Percentiles rank a stretch among this genome's conserved stretches.
phyloP scores from a whole-genome alignment of 345 rosid genomes.

The Citrus glauca region DNA sequence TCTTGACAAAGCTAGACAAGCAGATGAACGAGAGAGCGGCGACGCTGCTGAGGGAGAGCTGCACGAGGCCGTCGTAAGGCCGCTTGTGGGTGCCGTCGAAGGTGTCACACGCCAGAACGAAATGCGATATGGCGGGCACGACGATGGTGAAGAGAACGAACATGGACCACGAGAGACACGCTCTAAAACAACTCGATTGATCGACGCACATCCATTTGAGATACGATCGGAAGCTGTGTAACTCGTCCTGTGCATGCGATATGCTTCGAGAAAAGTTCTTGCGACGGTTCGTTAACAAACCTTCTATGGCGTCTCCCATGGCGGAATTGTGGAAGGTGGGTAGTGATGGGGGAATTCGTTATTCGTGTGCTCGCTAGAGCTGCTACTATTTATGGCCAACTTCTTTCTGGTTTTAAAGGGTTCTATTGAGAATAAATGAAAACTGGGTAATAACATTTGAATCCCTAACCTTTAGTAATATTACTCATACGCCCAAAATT shows the following conservation, averaged over 20 bases:
- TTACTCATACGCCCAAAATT: rapidly evolving
- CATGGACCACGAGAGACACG: slow-evolving; percentile 71
- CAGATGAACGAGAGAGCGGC: slow-evolving; percentile 71
- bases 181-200: slow-evolving; percentile 54
- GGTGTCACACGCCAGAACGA: slow-evolving; percentile 67
- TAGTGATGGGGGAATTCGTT: too few species aligned
- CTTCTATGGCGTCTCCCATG: slow-evolving; percentile 37
- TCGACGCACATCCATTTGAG: slow-evolving; percentile 90
- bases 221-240: slow-evolving; percentile 65
- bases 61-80: slow-evolving; percentile 78
- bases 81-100: slow-evolving; percentile 68
- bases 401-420: neutral
- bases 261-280: slow-evolving; percentile 40
- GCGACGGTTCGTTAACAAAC: slow-evolving; percentile 21
- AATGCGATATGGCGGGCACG: slow-evolving; percentile 73
- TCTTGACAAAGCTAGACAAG: slow-evolving; percentile 56
- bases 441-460: neutral
- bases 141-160: slow-evolving; percentile 55
- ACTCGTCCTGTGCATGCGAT: slow-evolving; percentile 75
- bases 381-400: neutral
- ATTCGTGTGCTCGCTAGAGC: neutral
- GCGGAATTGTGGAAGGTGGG: neutral
- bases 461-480: neutral
- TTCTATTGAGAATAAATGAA: too few species aligned
- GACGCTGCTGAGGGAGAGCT: slow-evolving; percentile 68